Evolutionary conservation across 2,329 filamentous ascomycete genomes (phyloP).

Genomic region (Nemania sp.): DNA sequence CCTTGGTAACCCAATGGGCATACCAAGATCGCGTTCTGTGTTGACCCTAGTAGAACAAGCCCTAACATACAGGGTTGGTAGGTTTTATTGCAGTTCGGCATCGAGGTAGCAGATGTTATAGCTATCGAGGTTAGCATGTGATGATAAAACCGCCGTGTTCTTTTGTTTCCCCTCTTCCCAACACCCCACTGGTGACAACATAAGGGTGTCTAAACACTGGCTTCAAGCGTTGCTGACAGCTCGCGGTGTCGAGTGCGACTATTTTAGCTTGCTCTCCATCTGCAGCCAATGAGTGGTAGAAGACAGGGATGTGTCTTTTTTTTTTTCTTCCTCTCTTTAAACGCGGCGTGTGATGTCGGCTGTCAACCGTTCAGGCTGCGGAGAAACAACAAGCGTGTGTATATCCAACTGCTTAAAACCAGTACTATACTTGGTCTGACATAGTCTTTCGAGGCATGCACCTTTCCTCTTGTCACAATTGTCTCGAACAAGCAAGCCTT

Average conservation of each 20-base stretch:
- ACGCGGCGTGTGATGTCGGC: conserved; percentile 41
- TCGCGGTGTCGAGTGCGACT: conserved; percentile 33
- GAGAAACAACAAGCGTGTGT: conserved; percentile 38
- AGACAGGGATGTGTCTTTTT: conserved; percentile 38
- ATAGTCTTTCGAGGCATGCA: conserved; percentile 37
- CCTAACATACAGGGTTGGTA: neutral
- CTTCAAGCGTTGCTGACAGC: conserved; percentile 35
- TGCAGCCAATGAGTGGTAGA: conserved; percentile 39
- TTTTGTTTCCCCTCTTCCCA: conserved; percentile 26
- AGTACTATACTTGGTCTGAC: neutral
- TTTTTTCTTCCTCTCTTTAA: conserved; percentile 44
- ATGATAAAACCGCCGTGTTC: neutral
- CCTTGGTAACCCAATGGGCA: conserved; percentile 1
- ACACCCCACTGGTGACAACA: conserved; percentile 26
- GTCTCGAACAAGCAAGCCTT: conserved; percentile 32
- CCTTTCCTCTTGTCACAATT: conserved; percentile 39
- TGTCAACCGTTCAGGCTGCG: conserved; percentile 39
- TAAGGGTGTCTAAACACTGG: conserved; percentile 23
- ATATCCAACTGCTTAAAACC: conserved; percentile 26
- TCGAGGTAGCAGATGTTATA: too few species aligned
- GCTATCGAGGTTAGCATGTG: too few species aligned
- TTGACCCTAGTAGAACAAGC: neutral
- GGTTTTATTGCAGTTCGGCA: too few species aligned
- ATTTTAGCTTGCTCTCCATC: conserved; percentile 35
- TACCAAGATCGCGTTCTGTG: neutral